phyloP scores from a whole-genome alignment of 164 flowering plant genomes.

The Euptelea pleiosperma region DNA sequence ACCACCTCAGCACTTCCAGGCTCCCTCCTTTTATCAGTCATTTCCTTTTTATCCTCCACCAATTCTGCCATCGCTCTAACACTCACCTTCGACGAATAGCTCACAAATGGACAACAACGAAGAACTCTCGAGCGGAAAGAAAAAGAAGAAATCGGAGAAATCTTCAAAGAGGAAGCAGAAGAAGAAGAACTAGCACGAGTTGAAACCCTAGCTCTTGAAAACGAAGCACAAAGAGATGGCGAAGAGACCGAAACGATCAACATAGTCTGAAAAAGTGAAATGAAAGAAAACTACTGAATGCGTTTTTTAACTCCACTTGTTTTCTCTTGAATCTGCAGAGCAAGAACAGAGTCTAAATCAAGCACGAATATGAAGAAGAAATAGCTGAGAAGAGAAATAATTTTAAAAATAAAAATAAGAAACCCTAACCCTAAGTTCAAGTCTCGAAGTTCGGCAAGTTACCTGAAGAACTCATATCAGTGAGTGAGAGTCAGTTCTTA shows the following conservation, averaged over 20 bases:
- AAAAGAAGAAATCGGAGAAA: slow-evolving; percentile 11
- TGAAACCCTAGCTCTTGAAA: slow-evolving; percentile 28
- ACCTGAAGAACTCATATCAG: not conserved
- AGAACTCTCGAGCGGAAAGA: slow-evolving; percentile 7
- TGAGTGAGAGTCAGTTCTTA: slow-evolving; percentile 3
- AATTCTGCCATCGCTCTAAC: slow-evolving; percentile 40
- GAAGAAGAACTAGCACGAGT: not conserved
- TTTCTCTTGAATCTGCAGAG: not conserved
- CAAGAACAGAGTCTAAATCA: not conserved
- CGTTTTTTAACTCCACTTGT: not conserved
- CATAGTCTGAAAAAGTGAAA: slow-evolving; percentile 16
- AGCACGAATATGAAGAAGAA: not conserved
- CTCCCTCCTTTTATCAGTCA: not conserved
- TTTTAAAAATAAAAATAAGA: not conserved
- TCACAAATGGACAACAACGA: slow-evolving; percentile 11
- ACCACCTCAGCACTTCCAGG: slow-evolving; percentile 5
- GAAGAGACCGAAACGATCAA: slow-evolving; percentile 22
- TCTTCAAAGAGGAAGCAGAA: not conserved
- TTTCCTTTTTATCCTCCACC: slow-evolving; percentile 30
- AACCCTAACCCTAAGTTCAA: slow-evolving; percentile 8
- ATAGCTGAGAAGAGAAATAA: not conserved
- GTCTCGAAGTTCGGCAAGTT: not conserved
- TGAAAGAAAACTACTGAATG: slow-evolving; percentile 1
- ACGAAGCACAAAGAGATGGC: slow-evolving; percentile 13
- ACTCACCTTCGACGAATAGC: slow-evolving; percentile 10